Conservation (phyloP, 2,329 filamentous ascomycete genomes). For the Aspergillus brasiliensis region DNA sequence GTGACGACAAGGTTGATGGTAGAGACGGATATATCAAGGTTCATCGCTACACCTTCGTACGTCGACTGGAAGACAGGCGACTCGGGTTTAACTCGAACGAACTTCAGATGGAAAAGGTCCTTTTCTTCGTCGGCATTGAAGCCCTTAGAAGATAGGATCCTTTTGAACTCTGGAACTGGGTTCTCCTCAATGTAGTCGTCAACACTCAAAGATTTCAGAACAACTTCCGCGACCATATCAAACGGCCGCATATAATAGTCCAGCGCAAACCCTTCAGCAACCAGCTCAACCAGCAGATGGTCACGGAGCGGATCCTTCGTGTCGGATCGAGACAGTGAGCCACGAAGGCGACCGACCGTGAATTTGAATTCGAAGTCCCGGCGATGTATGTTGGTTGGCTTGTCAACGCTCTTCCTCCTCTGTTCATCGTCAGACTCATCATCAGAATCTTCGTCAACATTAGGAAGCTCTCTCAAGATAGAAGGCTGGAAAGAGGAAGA, state of each 20-base stretch:
- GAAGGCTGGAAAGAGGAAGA: constrained; percentile 76
- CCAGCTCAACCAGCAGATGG: constrained; percentile 81
- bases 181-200: constrained; percentile 94
- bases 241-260: constrained; percentile 86
- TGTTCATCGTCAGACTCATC: constrained; percentile 66
- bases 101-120: constrained; percentile 84
- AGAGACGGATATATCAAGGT: constrained; percentile 85
- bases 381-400: constrained; percentile 75
- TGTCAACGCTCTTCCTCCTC: constrained; percentile 41
- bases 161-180: constrained; percentile 87
- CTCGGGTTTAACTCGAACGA: constrained; percentile 81
- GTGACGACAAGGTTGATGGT: constrained; percentile 97
- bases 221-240: constrained; percentile 91
- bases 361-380: constrained; percentile 96
- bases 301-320: constrained; percentile 75
- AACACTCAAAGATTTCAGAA: constrained; percentile 80
- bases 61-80: constrained; percentile 92
- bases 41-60: constrained; percentile 91
- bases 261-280: constrained; percentile 85
- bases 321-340: constrained; percentile 86
- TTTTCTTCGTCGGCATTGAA: constrained; percentile 69
- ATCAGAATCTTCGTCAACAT: constrained; percentile 69
- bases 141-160: constrained; percentile 91
- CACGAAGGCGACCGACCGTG: constrained; percentile 89
- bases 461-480: constrained; percentile 71